Base-by-base conservation (phyloP, 2,329 filamentous ascomycete species). In the Arthrobotrys sphaeroides region DNA sequence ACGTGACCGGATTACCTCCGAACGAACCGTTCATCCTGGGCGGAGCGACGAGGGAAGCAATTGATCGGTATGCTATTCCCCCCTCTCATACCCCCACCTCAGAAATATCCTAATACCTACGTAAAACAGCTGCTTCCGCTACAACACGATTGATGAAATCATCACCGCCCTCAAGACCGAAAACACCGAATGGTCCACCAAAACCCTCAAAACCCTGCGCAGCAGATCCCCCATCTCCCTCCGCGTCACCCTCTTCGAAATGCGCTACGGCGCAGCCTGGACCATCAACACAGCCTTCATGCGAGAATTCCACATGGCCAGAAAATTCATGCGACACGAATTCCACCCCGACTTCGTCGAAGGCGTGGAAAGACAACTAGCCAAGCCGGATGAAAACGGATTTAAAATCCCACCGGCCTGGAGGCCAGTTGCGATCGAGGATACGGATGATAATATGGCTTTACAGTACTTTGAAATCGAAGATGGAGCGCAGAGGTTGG, bases 171-270 rank as follows among this genome's bases (percentile, higher is more conserved):
- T 97, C 72, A 81, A 88, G 81, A 80, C 83, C 40, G 83, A 87
- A 79, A 18, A 43, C 13, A 77, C 73, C 3, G 64, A 78, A 66
- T 99, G 95, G 95, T 94, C 94, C 0, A 82, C 87, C 78, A 88
- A 90, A 82, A 96, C 94, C 13, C 84, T 94, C 62, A 84, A 88
- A 57, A 94, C 91, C 2, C 87, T 99, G 61, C 85, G 89, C 47
- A 84, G 90, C 81, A 90, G 94, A 79, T 97, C 93, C 12, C 95
- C 96, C 0, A 97, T 91, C 4, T 89, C 91, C 26, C 89, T 98
- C 64, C 90, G 93, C 81, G 95, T 99, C 57, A 87, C 94, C 1
- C 87, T 97, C 67, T 87, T 88, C 78, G 92, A 96, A 84, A 91
- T 98, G 88, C 90, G 89, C 78, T 83, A 91, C 55, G 93, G 92